Base-by-base conservation (phyloP, 805 yeast genomes). In the Zygotorulaspora florentina region DNA sequence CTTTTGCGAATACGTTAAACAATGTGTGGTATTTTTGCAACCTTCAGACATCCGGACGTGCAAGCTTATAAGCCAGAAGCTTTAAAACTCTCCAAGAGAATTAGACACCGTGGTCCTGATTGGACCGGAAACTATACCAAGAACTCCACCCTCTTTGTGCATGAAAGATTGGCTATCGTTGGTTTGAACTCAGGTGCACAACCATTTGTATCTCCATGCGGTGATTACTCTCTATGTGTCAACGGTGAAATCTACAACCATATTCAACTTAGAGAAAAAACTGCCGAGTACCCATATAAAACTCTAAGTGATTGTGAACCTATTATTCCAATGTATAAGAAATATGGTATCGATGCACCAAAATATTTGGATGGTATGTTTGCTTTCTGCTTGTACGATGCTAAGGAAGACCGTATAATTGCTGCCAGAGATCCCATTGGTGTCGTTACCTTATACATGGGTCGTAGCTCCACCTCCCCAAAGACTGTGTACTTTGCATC, bases 401-500 rank as follows among this genome's bases (percentile, higher is more conserved):
- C 82, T 54, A 70, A 80, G 62, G 73, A 74, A 47, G 97, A 93
- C 72, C 80, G 99, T 61, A 80, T 93, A 50, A 72, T 90, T 51
- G 99, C 99, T 51, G 96, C 99, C 43, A 82, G 99, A 73, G 99
- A 93, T 69, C 99, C 99, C 45, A 87, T 93, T 57, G 99, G 99
- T 64, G 83, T 93, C 66, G 90, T 96, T 53, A 89, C 99, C 45
- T 74, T 93, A 64, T 93, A 93, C 78, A 84, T 90, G 87, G 99
- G 99, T 58, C 81, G 87, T 66, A 74, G 81, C 34, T 74, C 81
- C 48, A 64, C 68, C 48, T 61, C 70, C 41, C 95, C 96, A 54
- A 73, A 81, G 61, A 79, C 96, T 11, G 81, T 87, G 31, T 91
- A 75, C 71, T 93, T 93, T 62, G 95, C 99, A 28, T 84, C 95